Percentiles rank a stretch among this genome's conserved stretches.
Conservation (phyloP, 352 stramenopile species). For the Phytopythium chamaehyphon region DNA sequence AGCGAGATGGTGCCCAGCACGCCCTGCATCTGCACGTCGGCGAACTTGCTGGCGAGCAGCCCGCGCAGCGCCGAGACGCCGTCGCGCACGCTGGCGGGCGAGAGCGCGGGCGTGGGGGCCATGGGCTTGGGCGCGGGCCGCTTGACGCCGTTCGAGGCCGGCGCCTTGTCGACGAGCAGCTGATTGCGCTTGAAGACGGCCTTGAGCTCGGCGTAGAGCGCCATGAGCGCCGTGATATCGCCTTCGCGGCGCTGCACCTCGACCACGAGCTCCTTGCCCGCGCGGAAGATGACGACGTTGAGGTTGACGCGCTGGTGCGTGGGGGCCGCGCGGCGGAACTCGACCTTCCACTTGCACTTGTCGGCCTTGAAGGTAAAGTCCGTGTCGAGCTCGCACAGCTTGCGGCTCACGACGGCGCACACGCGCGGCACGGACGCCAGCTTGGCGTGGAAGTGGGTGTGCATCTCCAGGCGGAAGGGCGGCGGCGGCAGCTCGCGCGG, state of each 20-base stretch:
- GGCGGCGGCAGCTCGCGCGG: slow-evolving; percentile 64
- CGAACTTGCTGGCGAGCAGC: slow-evolving; percentile 73
- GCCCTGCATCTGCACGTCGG: slow-evolving; percentile 77
- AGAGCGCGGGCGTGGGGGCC: slow-evolving; percentile 27
- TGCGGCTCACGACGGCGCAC: slow-evolving; percentile 71
- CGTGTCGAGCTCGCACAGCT: slow-evolving; percentile 81
- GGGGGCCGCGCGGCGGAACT: slow-evolving; percentile 51
- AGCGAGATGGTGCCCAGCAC: slow-evolving; percentile 79
- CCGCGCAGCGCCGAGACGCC: slow-evolving; percentile 60
- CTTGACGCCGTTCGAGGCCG: slow-evolving; percentile 42
- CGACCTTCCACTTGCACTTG: slow-evolving; percentile 89
- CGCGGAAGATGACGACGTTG: slow-evolving; percentile 81
- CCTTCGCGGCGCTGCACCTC: slow-evolving; percentile 72
- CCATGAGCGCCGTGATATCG: slow-evolving; percentile 80
- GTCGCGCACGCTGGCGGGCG: slow-evolving; percentile 43
- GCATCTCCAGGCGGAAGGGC: slow-evolving; percentile 80
- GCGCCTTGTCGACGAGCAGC: slow-evolving; percentile 58
- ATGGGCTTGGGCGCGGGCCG: slow-evolving; percentile 62
- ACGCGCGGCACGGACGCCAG: slow-evolving; percentile 66
- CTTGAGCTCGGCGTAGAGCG: slow-evolving; percentile 75
- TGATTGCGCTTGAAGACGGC: slow-evolving; percentile 70
- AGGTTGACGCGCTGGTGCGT: slow-evolving; percentile 55
- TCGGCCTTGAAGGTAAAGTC: slow-evolving; percentile 82
- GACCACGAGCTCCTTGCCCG: slow-evolving; percentile 67
- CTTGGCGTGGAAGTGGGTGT: slow-evolving; percentile 88